phyloP scores from a whole-genome alignment of 1,284 basidiomycete species.

The Ganoderma sp. region DNA sequence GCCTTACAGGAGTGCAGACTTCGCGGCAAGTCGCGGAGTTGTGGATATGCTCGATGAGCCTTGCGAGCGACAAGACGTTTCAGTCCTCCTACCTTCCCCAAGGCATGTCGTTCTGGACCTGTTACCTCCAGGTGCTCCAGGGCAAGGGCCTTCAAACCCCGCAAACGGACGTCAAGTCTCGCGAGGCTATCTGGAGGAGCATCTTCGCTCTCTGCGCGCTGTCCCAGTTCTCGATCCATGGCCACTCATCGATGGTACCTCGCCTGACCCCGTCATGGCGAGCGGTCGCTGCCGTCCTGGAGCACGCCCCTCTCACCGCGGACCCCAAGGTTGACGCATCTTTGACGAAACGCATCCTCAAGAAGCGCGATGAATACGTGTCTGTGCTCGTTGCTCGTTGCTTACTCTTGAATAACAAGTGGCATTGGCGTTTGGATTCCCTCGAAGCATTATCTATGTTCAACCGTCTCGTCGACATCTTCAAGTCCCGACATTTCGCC shows the following conservation, averaged over 20 bases:
- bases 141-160: slow-evolving; percentile 36
- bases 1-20: slow-evolving; percentile 43
- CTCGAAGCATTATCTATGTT: slow-evolving; percentile 66
- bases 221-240: slow-evolving; percentile 80
- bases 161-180: slow-evolving; percentile 51
- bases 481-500: slow-evolving; percentile 80
- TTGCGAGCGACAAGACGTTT: slow-evolving; percentile 22
- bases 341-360: slow-evolving; percentile 50
- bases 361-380: slow-evolving; percentile 79
- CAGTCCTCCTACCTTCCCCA: slow-evolving; percentile 19
- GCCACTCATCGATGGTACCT: slow-evolving; percentile 55
- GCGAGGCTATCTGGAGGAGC: slow-evolving; percentile 77
- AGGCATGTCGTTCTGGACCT: slow-evolving; percentile 49
- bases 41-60: slow-evolving; percentile 80
- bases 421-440: slow-evolving; percentile 76
- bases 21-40: slow-evolving; percentile 54
- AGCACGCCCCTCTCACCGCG: slow-evolving; percentile 62
- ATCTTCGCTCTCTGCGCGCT: slow-evolving; percentile 76
- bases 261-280: slow-evolving; percentile 73
- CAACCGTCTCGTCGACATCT: slow-evolving; percentile 74
- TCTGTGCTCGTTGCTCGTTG: slow-evolving; percentile 77
- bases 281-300: slow-evolving; percentile 62
- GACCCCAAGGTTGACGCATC: slow-evolving; percentile 55
- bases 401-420: slow-evolving; percentile 64
- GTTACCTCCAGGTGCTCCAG: slow-evolving; percentile 48